Evolutionary conservation across 2,329 filamentous ascomycete species (phyloP).

Genomic region (Pseudocercospora fuligena): DNA sequence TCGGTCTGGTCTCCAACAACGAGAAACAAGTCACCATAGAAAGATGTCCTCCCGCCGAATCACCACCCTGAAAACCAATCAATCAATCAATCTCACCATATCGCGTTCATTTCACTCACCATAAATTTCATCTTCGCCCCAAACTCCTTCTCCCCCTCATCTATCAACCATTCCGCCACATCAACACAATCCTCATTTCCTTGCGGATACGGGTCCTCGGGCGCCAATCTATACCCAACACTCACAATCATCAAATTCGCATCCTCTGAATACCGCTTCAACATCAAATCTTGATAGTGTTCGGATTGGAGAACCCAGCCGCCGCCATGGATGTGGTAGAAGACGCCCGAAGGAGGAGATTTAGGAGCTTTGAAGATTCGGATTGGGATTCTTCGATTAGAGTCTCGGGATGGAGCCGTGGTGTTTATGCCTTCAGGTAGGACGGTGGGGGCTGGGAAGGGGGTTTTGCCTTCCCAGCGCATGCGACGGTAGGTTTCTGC

Average conservation of each 20-base stretch:
- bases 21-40: slow-evolving; percentile 53
- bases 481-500: slow-evolving; percentile 60
- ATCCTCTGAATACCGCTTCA: slow-evolving; percentile 57
- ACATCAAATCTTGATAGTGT: slow-evolving; percentile 51
- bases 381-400: slow-evolving; percentile 56
- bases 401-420: slow-evolving; percentile 58
- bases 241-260: slow-evolving; percentile 57
- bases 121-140: slow-evolving; percentile 43
- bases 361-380: slow-evolving; percentile 58
- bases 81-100: no score
- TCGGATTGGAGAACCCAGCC: slow-evolving; percentile 53
- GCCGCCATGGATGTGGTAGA: slow-evolving; percentile 61
- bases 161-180: slow-evolving; percentile 58
- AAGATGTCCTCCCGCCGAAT: slow-evolving; percentile 60
- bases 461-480: slow-evolving; percentile 58
- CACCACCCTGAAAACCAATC: slow-evolving; percentile 49
- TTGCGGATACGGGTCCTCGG: slow-evolving; percentile 62
- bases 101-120: background rate
- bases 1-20: slow-evolving; percentile 47
- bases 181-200: slow-evolving; percentile 63
- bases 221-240: slow-evolving; percentile 64
- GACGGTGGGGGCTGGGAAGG: slow-evolving; percentile 46
- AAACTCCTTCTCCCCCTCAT: slow-evolving; percentile 50
- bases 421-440: slow-evolving; percentile 54
- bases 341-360: slow-evolving; percentile 45